Conservation (phyloP, 2,329 filamentous ascomycete species). For the Fusarium clavum region DNA sequence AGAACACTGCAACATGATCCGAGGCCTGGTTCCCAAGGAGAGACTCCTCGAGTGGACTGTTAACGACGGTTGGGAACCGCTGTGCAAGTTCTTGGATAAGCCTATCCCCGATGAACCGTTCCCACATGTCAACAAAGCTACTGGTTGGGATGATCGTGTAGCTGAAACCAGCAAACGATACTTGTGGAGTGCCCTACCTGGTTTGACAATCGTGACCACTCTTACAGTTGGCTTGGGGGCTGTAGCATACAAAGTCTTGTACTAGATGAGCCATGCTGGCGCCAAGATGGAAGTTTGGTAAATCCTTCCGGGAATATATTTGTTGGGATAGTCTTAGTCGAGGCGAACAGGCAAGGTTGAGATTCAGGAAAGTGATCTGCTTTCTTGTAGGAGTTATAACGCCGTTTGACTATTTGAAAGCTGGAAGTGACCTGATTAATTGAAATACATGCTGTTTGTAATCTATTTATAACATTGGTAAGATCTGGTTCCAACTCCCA, state of each 20-base stretch:
- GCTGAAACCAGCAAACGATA: background rate
- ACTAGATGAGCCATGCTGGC: fast-evolving
- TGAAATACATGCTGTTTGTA: fast-evolving
- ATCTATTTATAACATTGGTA: background rate
- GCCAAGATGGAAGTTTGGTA: fast-evolving
- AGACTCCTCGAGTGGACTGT: conserved; percentile 23
- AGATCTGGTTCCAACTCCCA: background rate
- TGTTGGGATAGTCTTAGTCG: too few relatives aligned
- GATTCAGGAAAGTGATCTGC: too few relatives aligned
- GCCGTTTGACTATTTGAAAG: too few relatives aligned
- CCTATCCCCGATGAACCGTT: conserved; percentile 12
- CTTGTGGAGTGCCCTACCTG: background rate
- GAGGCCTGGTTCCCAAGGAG: conserved; percentile 1
- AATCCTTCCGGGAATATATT: too few relatives aligned
- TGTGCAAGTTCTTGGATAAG: conserved; percentile 30
- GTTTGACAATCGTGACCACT: background rate
- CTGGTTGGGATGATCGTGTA: conserved; percentile 2
- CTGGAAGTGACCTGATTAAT: too few relatives aligned
- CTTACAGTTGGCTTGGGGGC: background rate
- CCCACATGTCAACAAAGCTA: conserved; percentile 7
- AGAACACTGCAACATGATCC: conserved; percentile 24
- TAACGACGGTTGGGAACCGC: conserved; percentile 19
- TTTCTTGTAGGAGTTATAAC: too few relatives aligned
- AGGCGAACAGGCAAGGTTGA: too few relatives aligned
- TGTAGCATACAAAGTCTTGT: background rate